Evolutionary conservation across 805 yeast genomes (phyloP).

Genomic region (Lipomyces yamadae): DNA sequence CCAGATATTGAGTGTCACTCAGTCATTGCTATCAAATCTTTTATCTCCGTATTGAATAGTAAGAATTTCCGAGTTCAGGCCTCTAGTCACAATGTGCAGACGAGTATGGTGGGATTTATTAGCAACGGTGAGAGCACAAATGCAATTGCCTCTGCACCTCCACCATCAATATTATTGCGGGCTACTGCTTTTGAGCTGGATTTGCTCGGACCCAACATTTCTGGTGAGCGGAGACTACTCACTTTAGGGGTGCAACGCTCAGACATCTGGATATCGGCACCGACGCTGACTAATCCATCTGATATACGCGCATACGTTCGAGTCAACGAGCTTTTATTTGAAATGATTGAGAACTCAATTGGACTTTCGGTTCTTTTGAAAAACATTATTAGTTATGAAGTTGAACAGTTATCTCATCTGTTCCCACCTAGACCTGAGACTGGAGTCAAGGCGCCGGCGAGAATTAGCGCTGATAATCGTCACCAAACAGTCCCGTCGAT

Average conservation of each 20-base stretch:
- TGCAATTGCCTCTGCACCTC: background rate
- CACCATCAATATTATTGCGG: conserved; percentile 26
- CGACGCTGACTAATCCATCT: conserved; percentile 11
- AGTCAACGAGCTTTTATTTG: conserved; percentile 22
- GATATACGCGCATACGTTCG: conserved; percentile 18
- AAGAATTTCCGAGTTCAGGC: conserved; percentile 20
- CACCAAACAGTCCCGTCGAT: background rate
- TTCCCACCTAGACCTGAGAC: conserved; percentile 3
- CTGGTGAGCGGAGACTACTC: conserved; percentile 19
- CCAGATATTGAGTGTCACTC: conserved; percentile 14
- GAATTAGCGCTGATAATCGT: background rate
- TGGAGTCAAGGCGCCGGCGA: background rate
- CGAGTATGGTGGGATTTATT: conserved; percentile 16
- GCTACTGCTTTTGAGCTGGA: conserved; percentile 28
- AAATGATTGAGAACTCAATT: conserved; percentile 24
- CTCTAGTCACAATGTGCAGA: conserved; percentile 26
- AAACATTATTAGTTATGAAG: conserved; percentile 19
- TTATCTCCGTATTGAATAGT: conserved; percentile 16
- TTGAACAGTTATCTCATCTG: conserved; percentile 19
- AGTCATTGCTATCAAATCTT: conserved; percentile 19
- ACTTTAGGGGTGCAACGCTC: conserved; percentile 19
- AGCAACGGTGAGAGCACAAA: background rate
- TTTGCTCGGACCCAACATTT: conserved; percentile 15
- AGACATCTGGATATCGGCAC: conserved; percentile 22
- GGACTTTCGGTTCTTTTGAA: conserved; percentile 21